phyloP scores from a whole-genome alignment of 805 yeast species.

The Hanseniaspora thailandica region DNA sequence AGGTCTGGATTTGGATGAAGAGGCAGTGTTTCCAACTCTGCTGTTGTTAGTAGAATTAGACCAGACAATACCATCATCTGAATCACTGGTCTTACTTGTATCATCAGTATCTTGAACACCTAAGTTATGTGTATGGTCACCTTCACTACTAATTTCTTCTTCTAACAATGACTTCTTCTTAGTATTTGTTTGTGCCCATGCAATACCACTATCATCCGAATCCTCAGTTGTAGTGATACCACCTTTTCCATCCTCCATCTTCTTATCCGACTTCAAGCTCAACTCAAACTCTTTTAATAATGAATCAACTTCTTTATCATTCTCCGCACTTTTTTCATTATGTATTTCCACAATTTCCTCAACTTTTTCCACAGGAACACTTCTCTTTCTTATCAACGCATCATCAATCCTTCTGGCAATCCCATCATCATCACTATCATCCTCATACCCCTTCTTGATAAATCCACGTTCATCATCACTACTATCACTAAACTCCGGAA shows the following conservation, averaged over 20 bases:
- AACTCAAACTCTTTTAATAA: neutral
- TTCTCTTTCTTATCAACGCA: slow-evolving; percentile 2
- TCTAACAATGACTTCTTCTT: neutral
- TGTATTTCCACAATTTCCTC: neutral
- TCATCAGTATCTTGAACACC: neutral
- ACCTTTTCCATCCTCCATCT: neutral
- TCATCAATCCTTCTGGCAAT: slow-evolving; percentile 23
- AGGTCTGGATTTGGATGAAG: neutral
- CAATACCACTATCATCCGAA: slow-evolving; percentile 21
- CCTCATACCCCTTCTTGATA: slow-evolving; percentile 25
- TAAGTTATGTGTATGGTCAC: neutral
- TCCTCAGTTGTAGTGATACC: slow-evolving; percentile 36
- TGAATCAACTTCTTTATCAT: neutral
- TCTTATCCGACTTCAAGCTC: slow-evolving; percentile 16
- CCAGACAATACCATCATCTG: slow-evolving; percentile 24
- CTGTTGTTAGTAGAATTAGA: slow-evolving; percentile 10
- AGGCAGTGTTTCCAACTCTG: neutral
- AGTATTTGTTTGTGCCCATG: slow-evolving; percentile 17
- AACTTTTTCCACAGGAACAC: neutral
- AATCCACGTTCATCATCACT: slow-evolving; percentile 24
- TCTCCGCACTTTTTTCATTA: neutral
- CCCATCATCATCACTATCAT: slow-evolving; percentile 18
- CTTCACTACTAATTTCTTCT: neutral
- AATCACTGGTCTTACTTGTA: neutral
- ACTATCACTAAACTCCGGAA: slow-evolving; percentile 41